A percentile compares a stretch with the other conserved stretches of the same genome.
phyloP scores from a whole-genome alignment of 805 yeast species.

The Kodamaea leandrae region DNA sequence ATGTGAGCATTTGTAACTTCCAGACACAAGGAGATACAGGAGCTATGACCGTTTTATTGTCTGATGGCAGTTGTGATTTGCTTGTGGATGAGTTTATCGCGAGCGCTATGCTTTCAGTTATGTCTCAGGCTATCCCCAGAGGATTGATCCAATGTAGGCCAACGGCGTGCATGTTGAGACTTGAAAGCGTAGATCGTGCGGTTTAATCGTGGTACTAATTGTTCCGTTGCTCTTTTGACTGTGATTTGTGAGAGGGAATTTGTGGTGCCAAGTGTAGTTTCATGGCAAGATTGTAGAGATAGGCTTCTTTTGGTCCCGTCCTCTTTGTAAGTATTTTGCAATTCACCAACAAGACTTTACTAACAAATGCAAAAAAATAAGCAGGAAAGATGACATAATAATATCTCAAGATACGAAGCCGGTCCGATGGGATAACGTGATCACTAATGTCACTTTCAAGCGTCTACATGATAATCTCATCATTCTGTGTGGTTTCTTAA shows the following conservation, averaged over 20 bases:
- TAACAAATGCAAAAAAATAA: constrained; percentile 3
- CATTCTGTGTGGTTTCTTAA: too few species aligned
- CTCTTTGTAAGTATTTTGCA: constrained; percentile 6
- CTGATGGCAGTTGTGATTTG: neutral
- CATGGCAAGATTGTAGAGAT: neutral
- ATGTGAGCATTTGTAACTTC: too few species aligned
- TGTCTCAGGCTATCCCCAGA: constrained; percentile 10
- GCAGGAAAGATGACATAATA: neutral
- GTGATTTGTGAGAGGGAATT: neutral
- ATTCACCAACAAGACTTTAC: neutral
- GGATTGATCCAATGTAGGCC: constrained; percentile 10
- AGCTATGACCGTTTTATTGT: constrained; percentile 6
- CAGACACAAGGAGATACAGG: constrained; percentile 6
- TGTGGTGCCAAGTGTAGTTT: neutral
- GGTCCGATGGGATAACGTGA: too few species aligned
- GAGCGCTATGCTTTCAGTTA: neutral
- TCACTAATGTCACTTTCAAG: too few species aligned
- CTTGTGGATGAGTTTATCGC: neutral
- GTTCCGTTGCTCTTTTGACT: too few species aligned
- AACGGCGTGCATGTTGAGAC: constrained; percentile 8
- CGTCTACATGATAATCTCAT: too few species aligned
- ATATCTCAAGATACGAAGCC: too few species aligned
- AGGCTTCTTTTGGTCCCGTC: constrained; percentile 6
- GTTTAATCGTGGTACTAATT: too few species aligned
- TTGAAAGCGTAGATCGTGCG: neutral